Conservation (phyloP, 805 yeast species). For the Kluyveromyces aestuarii region DNA sequence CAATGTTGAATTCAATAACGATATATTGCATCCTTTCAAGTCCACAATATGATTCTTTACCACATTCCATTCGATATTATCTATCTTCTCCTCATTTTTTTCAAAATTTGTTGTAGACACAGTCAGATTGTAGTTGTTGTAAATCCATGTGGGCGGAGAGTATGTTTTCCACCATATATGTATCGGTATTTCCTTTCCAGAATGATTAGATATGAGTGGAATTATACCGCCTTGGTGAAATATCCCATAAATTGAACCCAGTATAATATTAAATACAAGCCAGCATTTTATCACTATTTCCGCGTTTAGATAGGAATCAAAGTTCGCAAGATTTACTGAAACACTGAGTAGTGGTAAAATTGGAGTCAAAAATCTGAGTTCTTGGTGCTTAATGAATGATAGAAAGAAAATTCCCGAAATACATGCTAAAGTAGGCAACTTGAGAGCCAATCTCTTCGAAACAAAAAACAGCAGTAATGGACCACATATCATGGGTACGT, state of each 20-base stretch:
- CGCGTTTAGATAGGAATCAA: slow-evolving; percentile 11
- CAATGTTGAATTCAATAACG: slow-evolving; percentile 17
- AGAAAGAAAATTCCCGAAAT: slow-evolving; percentile 53
- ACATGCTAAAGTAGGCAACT: slow-evolving; percentile 49
- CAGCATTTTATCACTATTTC: slow-evolving; percentile 32
- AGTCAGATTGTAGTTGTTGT: slow-evolving; percentile 24
- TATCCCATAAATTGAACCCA: slow-evolving; percentile 65
- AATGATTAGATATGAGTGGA: slow-evolving; percentile 44
- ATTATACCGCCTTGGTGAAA: slow-evolving; percentile 89
- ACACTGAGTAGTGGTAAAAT: slow-evolving; percentile 60
- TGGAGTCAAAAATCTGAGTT: slow-evolving; percentile 79
- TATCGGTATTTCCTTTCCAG: slow-evolving; percentile 26
- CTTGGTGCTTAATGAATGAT: slow-evolving; percentile 85
- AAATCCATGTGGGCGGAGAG: slow-evolving; percentile 85
- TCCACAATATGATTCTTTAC: slow-evolving; percentile 30
- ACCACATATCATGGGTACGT: slow-evolving; percentile 75
- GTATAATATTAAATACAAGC: slow-evolving; percentile 52
- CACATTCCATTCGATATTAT: slow-evolving; percentile 9
- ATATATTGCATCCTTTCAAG: slow-evolving; percentile 36
- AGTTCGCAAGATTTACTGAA: slow-evolving; percentile 40
- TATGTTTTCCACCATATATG: slow-evolving; percentile 91
- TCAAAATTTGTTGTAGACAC: slow-evolving; percentile 15
- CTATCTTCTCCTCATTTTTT: slow-evolving; percentile 16
- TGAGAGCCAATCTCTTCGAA: slow-evolving; percentile 16
- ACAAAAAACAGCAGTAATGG: slow-evolving; percentile 52